Conservation (phyloP, 345 rosid genomes). For the Cardamine occulta region DNA sequence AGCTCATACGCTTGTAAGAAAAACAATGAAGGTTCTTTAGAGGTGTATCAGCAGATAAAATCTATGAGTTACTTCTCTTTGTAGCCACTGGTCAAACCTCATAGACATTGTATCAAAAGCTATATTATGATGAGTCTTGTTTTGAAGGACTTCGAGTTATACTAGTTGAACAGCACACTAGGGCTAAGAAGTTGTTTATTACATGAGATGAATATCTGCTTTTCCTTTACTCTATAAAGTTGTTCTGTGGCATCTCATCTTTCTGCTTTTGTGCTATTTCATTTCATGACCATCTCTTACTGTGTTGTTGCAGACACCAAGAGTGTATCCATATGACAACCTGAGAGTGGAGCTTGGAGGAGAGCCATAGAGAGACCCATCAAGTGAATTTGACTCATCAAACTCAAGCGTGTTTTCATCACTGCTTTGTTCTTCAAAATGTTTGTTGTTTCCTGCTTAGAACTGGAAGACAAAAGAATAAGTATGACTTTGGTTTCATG, state of each 20-base stretch:
- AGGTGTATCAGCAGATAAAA: neutral
- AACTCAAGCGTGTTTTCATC: slow-evolving; percentile 18
- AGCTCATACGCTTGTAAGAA: neutral
- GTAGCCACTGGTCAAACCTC: slow-evolving; percentile 6
- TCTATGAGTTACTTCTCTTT: neutral
- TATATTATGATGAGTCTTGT: slow-evolving; percentile 10
- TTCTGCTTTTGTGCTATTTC: neutral
- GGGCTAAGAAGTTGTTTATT: neutral
- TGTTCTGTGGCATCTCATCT: slow-evolving; percentile 16
- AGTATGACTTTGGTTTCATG: neutral
- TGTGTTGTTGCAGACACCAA: slow-evolving; percentile 66
- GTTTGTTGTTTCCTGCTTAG: slow-evolving; percentile 9
- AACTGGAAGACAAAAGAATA: slow-evolving; percentile 39
- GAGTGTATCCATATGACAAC: slow-evolving; percentile 94
- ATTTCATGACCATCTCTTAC: slow-evolving; percentile 12
- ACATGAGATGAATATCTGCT: neutral
- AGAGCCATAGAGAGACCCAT: slow-evolving; percentile 59
- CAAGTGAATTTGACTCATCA: slow-evolving; percentile 2
- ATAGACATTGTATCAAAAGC: neutral
- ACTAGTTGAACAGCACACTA: neutral
- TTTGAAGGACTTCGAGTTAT: neutral
- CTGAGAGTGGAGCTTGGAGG: slow-evolving; percentile 96
- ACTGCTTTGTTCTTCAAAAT: slow-evolving; percentile 27
- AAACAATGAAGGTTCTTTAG: slow-evolving; percentile 8
- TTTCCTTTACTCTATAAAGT: neutral